phyloP scores from a whole-genome alignment of 1,284 basidiomycete species.

The Puccinia novopanici region DNA sequence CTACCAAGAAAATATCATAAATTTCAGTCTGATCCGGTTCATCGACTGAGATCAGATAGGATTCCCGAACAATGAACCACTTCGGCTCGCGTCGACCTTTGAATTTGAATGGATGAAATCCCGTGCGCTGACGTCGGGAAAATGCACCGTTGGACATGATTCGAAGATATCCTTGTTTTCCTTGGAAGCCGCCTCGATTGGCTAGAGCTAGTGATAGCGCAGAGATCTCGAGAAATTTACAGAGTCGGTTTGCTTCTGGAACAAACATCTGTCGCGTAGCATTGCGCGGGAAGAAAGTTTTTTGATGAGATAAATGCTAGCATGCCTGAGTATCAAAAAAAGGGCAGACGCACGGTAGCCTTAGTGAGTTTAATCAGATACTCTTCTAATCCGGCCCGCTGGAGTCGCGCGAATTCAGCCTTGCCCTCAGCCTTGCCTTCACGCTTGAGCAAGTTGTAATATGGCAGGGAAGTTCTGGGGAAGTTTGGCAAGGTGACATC shows the following conservation, averaged over 20 bases:
- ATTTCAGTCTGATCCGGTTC: conserved; percentile 80
- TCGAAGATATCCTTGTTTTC: conserved; percentile 84
- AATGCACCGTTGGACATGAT: conserved; percentile 61
- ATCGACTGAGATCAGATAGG: conserved; percentile 82
- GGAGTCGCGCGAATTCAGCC: conserved; percentile 74
- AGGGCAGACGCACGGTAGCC: conserved; percentile 68
- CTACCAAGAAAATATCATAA: conserved; percentile 92
- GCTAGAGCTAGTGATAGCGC: conserved; percentile 82
- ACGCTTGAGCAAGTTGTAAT: conserved; percentile 71
- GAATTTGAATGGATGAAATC: conserved; percentile 65
- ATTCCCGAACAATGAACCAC: conserved; percentile 93
- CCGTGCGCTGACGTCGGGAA: conserved; percentile 58
- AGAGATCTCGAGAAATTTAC: conserved; percentile 92
- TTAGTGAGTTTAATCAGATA: conserved; percentile 87
- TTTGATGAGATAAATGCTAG: background rate
- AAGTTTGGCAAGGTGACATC: conserved; percentile 85
- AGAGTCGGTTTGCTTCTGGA: conserved; percentile 85
- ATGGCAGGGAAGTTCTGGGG: conserved; percentile 79
- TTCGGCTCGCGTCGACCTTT: conserved; percentile 71
- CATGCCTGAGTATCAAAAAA: background rate
- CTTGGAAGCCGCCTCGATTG: conserved; percentile 72
- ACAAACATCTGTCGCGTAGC: conserved; percentile 78
- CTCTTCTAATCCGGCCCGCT: conserved; percentile 79
- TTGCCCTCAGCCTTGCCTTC: conserved; percentile 55
- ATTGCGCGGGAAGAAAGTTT: background rate